Base-by-base conservation (phyloP, 495 filamentous ascomycete species). In the Umbilicaria muhlenbergii region DNA sequence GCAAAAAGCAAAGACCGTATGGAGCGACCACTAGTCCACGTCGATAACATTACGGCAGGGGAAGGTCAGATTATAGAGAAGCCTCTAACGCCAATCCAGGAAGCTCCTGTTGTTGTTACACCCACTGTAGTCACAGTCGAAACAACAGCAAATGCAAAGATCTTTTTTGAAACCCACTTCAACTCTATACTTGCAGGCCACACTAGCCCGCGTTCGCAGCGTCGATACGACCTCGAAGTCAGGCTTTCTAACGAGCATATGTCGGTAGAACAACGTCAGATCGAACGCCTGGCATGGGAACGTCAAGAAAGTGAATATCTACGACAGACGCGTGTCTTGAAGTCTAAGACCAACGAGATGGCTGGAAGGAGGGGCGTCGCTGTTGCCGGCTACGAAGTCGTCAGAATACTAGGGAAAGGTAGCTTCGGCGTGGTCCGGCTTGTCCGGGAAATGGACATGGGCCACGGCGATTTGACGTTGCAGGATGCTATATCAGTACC, bases 401-500 rank as follows among this genome's bases (percentile, higher is more conserved):
- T 94, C 33, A 82, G 82, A 50, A 66, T 86, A n/a, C 70, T 96
- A n/a, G 89, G 89, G 0, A 92, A 88, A 58, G 89, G 89, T 12
- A 94, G 88, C 52, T 96, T 94, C 63, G 89, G 89, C 2, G 80
- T 93, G 42, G 89, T 96, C 6, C 71, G 80, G 37, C 68, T 96
- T 18, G 87, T 94, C 6, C 76, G 74, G 14, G 80, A 89, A 56
- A 77, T 69, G 48, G 45, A 58, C 3, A 17, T 36, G 42, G 11
- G 34, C n/a, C 16, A 19, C 19, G 34, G 38, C 16, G 36, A 43
- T 17, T 24, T 35, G 32, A 16, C 41, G 13, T 45, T 31, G 41
- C 32, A 37, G 37, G 43, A 36, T 31, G 36, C 42, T 6, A 34
- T 39, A 24, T 18, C 32, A 31, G 17, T 34, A 14, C 19, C 31